phyloP scores from a whole-genome alignment of 257 asterid genomes.

The Jasminum sambac region DNA sequence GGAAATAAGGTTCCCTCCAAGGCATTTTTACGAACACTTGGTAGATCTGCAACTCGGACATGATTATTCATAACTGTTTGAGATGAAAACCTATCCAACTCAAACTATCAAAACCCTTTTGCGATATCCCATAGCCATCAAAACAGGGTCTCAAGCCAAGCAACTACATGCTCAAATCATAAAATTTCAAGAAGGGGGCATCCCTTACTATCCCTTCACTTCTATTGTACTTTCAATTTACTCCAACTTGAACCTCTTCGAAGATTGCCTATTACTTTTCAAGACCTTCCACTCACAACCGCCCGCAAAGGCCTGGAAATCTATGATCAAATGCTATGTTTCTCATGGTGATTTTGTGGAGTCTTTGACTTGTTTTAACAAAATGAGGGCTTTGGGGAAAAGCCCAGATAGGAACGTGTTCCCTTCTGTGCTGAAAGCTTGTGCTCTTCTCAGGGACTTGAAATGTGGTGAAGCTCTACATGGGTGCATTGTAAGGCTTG shows the following conservation, averaged over 20 bases:
- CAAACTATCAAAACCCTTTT: constrained; percentile 36
- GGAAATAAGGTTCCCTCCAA: neutral
- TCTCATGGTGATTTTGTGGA: constrained; percentile 50
- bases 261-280: constrained; percentile 55
- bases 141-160: constrained; percentile 69
- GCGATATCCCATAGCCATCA: constrained; percentile 47
- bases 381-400: constrained; percentile 67
- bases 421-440: constrained; percentile 76
- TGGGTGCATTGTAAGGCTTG: constrained; percentile 64
- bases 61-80: neutral
- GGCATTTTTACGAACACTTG: constrained; percentile 27
- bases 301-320: constrained; percentile 73
- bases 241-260: constrained; percentile 63
- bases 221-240: constrained; percentile 57
- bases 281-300: constrained; percentile 43
- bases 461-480: constrained; percentile 74
- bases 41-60: neutral
- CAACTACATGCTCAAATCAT: constrained; percentile 80
- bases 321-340: constrained; percentile 73
- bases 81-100: constrained; percentile 14
- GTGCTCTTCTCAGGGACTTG: constrained; percentile 59
- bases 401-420: constrained; percentile 70
- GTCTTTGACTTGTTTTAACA: constrained; percentile 53
- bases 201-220: constrained; percentile 26
- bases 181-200: constrained; percentile 37